Evolutionary conservation across 306 rosid species (phyloP).

Genomic region (Cucurbita moschata): DNA sequence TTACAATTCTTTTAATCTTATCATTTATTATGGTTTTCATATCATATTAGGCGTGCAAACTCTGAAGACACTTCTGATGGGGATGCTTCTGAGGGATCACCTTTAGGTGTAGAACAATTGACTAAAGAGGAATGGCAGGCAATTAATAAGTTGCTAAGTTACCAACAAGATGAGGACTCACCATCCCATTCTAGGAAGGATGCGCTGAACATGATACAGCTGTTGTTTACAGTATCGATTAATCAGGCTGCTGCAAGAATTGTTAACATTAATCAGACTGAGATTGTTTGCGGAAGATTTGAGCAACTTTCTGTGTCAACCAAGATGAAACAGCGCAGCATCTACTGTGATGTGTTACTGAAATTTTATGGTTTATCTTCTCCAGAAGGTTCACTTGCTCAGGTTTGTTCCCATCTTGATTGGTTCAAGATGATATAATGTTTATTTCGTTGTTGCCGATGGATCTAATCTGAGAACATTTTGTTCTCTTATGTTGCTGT

Average conservation of each 20-base stretch:
- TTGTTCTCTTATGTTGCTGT: too few relatives aligned
- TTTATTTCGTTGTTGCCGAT: background rate
- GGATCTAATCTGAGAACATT: background rate
- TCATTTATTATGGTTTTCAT: constrained; percentile 1
- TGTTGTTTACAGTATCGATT: constrained; percentile 54
- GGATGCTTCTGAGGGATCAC: constrained; percentile 41
- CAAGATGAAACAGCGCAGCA: constrained; percentile 75
- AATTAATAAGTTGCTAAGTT: constrained; percentile 69
- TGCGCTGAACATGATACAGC: constrained; percentile 59
- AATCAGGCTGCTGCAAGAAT: constrained; percentile 88
- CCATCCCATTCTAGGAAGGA: constrained; percentile 41
- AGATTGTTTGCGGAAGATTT: constrained; percentile 76
- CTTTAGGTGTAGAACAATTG: constrained; percentile 47
- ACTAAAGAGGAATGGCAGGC: constrained; percentile 97
- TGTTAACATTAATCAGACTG: constrained; percentile 53
- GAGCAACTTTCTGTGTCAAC: constrained; percentile 80
- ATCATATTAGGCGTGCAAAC: constrained; percentile 35
- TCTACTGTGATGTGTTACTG: constrained; percentile 64
- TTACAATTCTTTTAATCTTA: background rate
- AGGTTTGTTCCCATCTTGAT: constrained; percentile 39
- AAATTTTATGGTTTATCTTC: constrained; percentile 79
- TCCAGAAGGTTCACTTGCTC: constrained; percentile 96
- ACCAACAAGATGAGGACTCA: constrained; percentile 67
- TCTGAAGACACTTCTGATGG: constrained; percentile 36
- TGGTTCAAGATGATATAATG: constrained; percentile 5